phyloP scores from a whole-genome alignment of 208 protist species.

The Acanthamoeba castellanii region DNA sequence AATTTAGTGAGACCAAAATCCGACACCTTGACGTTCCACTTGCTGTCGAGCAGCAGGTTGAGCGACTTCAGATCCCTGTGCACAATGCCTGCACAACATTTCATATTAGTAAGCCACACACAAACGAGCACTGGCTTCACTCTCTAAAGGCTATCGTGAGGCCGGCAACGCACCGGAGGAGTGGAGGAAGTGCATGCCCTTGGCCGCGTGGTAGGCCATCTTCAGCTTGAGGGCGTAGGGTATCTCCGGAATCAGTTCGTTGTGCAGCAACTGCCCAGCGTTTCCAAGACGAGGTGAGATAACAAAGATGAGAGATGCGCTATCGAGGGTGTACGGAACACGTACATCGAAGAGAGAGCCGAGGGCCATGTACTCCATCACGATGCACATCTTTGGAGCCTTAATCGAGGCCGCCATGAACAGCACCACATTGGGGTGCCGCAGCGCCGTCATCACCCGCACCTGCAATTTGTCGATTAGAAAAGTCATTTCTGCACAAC shows the following conservation, averaged over 20 bases:
- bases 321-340: too few relatives aligned
- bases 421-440: slow-evolving; percentile 63
- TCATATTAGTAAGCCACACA: background rate
- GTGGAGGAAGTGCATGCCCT: too few relatives aligned
- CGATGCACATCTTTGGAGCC: slow-evolving; percentile 56
- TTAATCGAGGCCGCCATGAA: slow-evolving; percentile 49
- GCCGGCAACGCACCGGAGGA: background rate
- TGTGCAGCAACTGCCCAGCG: too few relatives aligned
- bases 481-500: slow-evolving; percentile 70
- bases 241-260: too few relatives aligned
- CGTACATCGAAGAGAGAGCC: slow-evolving; percentile 13
- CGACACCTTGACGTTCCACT: too few relatives aligned
- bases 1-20: too few relatives aligned
- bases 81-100: background rate
- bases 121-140: too few relatives aligned
- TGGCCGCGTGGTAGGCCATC: background rate
- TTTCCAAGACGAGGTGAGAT: too few relatives aligned
- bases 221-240: too few relatives aligned
- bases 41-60: too few relatives aligned
- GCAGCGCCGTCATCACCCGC: background rate
- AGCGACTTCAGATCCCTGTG: too few relatives aligned
- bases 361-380: slow-evolving; percentile 42
- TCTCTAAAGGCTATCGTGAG: too few relatives aligned
- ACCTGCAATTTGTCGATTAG: background rate
- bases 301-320: background rate